A percentile compares a stretch with the other conserved stretches of the same genome.
These are phyloP conservation scores for Phytophthora niederhauseri DNA, from an alignment of 352 stramenopile genomes.

Conservation along the genomic window DNA sequence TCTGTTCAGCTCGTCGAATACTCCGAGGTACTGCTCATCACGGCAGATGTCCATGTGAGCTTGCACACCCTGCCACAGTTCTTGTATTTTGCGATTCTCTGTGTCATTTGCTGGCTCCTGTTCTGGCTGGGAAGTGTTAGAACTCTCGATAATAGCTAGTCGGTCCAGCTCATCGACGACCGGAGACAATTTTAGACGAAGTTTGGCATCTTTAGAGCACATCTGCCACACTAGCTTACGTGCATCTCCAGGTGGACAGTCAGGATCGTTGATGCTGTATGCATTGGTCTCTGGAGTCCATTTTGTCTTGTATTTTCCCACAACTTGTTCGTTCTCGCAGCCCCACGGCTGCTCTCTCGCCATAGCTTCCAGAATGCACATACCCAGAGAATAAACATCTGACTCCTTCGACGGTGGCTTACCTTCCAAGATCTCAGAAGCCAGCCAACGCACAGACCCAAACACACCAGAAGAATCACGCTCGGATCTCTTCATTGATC, in stretches of 20 bases:
- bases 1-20: neutral
- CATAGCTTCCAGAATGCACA: constrained; percentile 33
- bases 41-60: neutral
- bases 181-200: neutral
- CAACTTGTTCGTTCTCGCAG: neutral
- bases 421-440: constrained; percentile 16
- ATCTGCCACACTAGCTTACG: constrained; percentile 15
- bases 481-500: neutral
- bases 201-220: constrained; percentile 16
- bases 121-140: neutral
- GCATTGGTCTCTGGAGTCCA: constrained; percentile 1
- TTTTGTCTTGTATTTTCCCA: neutral
- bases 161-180: constrained; percentile 1
- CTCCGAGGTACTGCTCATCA: neutral
- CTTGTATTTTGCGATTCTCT: no score
- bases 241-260: neutral
- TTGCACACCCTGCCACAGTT: no score
- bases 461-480: neutral
- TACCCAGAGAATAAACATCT: constrained; percentile 30
- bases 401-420: constrained; percentile 1
- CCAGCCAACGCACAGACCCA: constrained; percentile 14
- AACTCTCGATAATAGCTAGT: neutral
- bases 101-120: no score
- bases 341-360: constrained; percentile 5
- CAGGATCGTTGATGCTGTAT: neutral